Conservation (phyloP, 768 basidiomycete species). For the Rhizopogon vinicolor region DNA sequence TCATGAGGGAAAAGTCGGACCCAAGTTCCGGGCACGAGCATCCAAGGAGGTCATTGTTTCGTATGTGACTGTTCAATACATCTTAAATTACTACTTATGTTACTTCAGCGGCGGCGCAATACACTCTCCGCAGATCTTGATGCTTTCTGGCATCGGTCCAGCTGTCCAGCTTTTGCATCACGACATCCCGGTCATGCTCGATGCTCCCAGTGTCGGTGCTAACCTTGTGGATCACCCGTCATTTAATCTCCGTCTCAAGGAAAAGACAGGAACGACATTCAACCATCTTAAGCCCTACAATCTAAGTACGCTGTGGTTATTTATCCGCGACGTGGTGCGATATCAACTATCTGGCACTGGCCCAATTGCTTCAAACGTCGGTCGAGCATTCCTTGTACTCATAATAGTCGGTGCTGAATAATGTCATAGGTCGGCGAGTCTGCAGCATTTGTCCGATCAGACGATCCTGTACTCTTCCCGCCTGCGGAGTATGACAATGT, state of each 20-base stretch:
- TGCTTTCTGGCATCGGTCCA: slow-evolving; percentile 78
- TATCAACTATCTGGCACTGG: slow-evolving; percentile 45
- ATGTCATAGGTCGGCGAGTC: slow-evolving; percentile 21
- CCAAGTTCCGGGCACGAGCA: slow-evolving; percentile 41
- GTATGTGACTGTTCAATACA: slow-evolving; percentile 32
- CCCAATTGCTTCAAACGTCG: slow-evolving; percentile 50
- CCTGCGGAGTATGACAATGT: slow-evolving; percentile 19
- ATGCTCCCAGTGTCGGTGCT: slow-evolving; percentile 71
- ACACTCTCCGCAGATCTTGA: slow-evolving; percentile 62
- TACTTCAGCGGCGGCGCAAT: slow-evolving; percentile 51
- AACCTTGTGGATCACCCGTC: slow-evolving; percentile 69
- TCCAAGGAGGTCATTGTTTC: slow-evolving; percentile 58
- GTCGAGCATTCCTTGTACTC: neutral
- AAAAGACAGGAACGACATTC: slow-evolving; percentile 41
- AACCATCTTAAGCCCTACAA: slow-evolving; percentile 31
- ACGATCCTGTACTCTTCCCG: slow-evolving; percentile 28
- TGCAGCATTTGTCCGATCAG: slow-evolving; percentile 27
- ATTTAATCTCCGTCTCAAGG: slow-evolving; percentile 47
- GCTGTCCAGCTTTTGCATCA: slow-evolving; percentile 47
- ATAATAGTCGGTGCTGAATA: neutral
- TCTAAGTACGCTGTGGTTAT: slow-evolving; percentile 13
- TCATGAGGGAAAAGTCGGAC: slow-evolving; percentile 18
- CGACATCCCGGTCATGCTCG: slow-evolving; percentile 50
- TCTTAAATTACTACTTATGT: neutral
- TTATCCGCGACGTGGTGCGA: slow-evolving; percentile 30